These are phyloP conservation scores for Sclerotiophoma versabilis DNA, from an alignment of 2,329 filamentous ascomycete species.

Conservation along the genomic window DNA sequence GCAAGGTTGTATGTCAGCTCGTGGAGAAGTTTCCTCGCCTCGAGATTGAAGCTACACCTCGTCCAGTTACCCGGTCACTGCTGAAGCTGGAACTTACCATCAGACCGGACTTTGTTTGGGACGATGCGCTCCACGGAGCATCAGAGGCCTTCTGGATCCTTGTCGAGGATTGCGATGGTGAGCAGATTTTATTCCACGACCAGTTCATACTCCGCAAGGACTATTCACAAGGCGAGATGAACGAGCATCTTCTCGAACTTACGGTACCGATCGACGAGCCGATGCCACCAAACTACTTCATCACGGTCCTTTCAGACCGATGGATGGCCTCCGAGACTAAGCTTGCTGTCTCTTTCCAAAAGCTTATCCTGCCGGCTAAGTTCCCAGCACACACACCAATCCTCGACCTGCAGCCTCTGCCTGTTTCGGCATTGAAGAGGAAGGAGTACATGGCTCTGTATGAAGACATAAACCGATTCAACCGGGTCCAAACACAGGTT, in stretches of 20 bases:
- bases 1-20: conserved; percentile 81
- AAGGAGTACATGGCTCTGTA: conserved; percentile 85
- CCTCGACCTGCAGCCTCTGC: conserved; percentile 88
- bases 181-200: conserved; percentile 94
- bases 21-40: conserved; percentile 93
- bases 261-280: conserved; percentile 96
- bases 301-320: conserved; percentile 90
- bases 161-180: conserved; percentile 96
- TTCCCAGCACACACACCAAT: conserved; percentile 94
- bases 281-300: conserved; percentile 98
- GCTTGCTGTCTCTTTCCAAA: conserved; percentile 91
- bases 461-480: conserved; percentile 85
- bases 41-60: conserved; percentile 90
- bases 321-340: conserved; percentile 99
- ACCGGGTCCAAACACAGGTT: conserved; percentile 95
- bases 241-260: conserved; percentile 94
- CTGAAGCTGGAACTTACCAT: conserved; percentile 89
- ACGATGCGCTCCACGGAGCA: conserved; percentile 83
- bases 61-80: conserved; percentile 94
- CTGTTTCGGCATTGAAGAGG: conserved; percentile 85
- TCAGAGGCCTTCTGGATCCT: conserved; percentile 97
- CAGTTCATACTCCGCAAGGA: conserved; percentile 91
- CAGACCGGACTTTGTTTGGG: conserved; percentile 95
- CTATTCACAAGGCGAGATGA: conserved; percentile 83
- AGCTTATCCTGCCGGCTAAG: conserved; percentile 90